A percentile compares a stretch with the other conserved stretches of the same genome.
These are phyloP conservation scores for Sicyos edulis DNA, from an alignment of 306 rosid species.

Conservation along the genomic window DNA sequence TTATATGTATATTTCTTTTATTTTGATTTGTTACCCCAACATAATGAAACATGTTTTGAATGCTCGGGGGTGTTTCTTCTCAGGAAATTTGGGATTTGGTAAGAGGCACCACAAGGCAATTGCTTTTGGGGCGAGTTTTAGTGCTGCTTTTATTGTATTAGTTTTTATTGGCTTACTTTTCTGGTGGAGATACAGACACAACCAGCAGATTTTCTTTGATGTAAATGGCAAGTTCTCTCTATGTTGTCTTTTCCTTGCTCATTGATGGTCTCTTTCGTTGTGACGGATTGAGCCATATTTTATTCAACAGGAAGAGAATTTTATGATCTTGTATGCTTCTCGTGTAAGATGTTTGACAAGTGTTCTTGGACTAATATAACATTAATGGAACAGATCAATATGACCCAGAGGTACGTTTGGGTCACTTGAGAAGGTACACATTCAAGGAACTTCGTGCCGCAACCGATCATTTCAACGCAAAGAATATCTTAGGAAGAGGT, in stretches of 20 bases:
- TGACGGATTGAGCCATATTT: neutral
- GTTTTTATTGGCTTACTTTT: slow-evolving; percentile 50
- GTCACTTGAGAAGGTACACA: slow-evolving; percentile 81
- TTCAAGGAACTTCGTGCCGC: slow-evolving; percentile 96
- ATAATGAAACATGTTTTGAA: slow-evolving; percentile 20
- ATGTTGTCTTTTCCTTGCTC: neutral
- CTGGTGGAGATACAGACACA: slow-evolving; percentile 89
- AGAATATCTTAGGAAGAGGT: slow-evolving; percentile 90
- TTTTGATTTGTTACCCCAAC: slow-evolving; percentile 4
- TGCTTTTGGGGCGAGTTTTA: slow-evolving; percentile 80
- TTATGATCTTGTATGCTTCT: slow-evolving; percentile 1
- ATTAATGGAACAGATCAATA: slow-evolving; percentile 67
- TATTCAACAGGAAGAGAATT: neutral
- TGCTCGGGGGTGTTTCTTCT: slow-evolving; percentile 31
- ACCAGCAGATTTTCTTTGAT: slow-evolving; percentile 95
- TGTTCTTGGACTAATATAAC: slow-evolving; percentile 16
- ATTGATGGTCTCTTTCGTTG: neutral
- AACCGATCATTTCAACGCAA: slow-evolving; percentile 88
- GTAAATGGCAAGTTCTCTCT: slow-evolving; percentile 59
- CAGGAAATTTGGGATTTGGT: slow-evolving; percentile 50
- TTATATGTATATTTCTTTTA: neutral
- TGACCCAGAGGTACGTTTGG: slow-evolving; percentile 90
- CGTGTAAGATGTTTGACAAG: neutral
- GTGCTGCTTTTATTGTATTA: slow-evolving; percentile 57
- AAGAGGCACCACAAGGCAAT: slow-evolving; percentile 63